phyloP scores from a whole-genome alignment of 2,329 filamentous ascomycete species.

The Fusarium sp. region DNA sequence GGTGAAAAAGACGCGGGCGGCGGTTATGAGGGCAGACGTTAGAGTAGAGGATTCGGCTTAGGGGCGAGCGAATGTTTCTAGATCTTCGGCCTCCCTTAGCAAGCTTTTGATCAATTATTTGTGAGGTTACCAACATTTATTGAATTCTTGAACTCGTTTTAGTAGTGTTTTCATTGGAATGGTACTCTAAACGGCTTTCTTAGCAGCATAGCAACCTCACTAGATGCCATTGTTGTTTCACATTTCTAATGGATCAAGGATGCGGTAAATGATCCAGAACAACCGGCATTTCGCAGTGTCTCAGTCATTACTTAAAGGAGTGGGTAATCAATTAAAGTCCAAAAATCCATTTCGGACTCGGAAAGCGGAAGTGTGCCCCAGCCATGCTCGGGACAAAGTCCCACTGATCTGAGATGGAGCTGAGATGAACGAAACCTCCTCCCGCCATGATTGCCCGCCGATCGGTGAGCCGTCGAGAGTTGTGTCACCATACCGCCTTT shows the following conservation, averaged over 20 bases:
- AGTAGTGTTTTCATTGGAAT: no score
- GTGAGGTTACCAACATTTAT: no score
- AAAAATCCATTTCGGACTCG: not conserved
- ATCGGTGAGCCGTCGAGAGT: not conserved
- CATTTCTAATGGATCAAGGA: no score
- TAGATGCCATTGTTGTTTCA: no score
- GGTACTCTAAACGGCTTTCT: no score
- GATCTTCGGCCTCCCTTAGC: no score
- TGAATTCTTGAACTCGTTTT: no score
- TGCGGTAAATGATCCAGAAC: no score
- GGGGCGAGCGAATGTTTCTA: not conserved
- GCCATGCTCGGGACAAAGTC: not conserved
- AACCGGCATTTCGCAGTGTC: no score
- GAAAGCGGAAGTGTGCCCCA: not conserved
- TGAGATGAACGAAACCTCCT: not conserved
- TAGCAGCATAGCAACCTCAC: no score
- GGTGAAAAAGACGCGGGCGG: not conserved
- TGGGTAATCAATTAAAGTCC: not conserved
- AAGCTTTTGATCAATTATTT: no score
- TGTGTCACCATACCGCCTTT: not conserved
- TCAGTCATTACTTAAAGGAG: no score
- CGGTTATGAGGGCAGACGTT: conserved; percentile 28
- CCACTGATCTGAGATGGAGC: not conserved
- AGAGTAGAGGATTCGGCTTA: not conserved
- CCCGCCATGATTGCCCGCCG: not conserved